Evolutionary conservation across 139 green algal species (phyloP), one percentile per base, ranked within the genome.

Genomic region (Pycnococcus provasolii): DNA sequence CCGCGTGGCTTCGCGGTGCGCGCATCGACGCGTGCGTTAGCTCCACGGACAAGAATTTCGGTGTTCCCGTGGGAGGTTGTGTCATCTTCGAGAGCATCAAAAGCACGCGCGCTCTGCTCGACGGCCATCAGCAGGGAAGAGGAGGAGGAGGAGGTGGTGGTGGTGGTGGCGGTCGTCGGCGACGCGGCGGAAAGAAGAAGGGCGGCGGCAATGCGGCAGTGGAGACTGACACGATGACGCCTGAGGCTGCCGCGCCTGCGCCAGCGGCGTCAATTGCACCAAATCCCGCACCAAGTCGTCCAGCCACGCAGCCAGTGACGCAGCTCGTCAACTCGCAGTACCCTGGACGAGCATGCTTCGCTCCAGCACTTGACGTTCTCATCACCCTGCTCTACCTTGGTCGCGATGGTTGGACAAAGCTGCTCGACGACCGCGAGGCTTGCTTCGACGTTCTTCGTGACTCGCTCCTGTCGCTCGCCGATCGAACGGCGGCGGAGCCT

Each of bases 21-120:
- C 78, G 92, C 4, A 90, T 98, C 15, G 92, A 98, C 71, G 86
- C 82, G 0, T 79, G 97, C 3, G 82, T 98, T 0, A 89, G 95
- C 71, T 84, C 68, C 64, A 81, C 75, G 9, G 87, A 95, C 73
- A 96, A 97, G 76, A 98, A 98, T 76, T 98, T 98, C 78, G 90
- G 97, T 82, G 92, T 98, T 52, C 91, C 90, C 2, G 90, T 96
- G 3, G 85, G 88, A 0, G 88, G 88, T 1, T 58, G 53, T 3
- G 26, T 75, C 40, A 37, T 75, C 13, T 41, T 62, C 55, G 9
- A 42, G 6, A 11, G 6, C 55, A 7, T 39, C 55, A 9, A 9
- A 9, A 37, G 40, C 58, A 73, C 57, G 67, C 73, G 44, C 63
- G 69, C 15, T 62, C 63, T 68, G 26, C 26, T 26, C 26, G 26